Conservation (phyloP, 768 basidiomycete genomes). For the Auriscalpium microsporum region DNA sequence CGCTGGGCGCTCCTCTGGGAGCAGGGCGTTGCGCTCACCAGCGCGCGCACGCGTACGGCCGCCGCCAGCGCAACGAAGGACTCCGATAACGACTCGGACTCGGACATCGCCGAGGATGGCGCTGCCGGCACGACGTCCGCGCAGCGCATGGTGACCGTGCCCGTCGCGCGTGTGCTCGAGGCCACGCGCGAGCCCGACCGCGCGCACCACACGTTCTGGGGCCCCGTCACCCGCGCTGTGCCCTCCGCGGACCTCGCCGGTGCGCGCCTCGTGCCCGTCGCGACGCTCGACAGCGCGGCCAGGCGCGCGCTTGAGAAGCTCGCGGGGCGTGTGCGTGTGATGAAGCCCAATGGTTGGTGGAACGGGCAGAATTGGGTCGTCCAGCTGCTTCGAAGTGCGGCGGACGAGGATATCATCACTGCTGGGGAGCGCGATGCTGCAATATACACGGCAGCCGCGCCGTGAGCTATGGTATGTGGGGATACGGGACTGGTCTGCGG, state of each 20-base stretch:
- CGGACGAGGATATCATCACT: slow-evolving; percentile 13
- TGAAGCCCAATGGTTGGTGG: slow-evolving; percentile 17
- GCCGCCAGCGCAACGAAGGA: no score
- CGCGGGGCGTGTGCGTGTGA: slow-evolving; percentile 10
- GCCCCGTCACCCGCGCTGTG: slow-evolving; percentile 9
- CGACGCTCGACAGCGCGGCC: slow-evolving; percentile 4
- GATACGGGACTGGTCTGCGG: no score
- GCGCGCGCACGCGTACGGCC: no score
- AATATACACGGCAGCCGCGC: slow-evolving; percentile 12
- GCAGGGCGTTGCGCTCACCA: not conserved
- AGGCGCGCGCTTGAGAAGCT: slow-evolving; percentile 11
- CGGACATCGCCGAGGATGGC: not conserved
- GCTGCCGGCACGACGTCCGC: slow-evolving; percentile 1
- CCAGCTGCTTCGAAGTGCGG: slow-evolving; percentile 12
- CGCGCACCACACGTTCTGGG: slow-evolving; percentile 12
- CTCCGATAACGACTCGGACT: not conserved
- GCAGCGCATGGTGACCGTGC: slow-evolving; percentile 1
- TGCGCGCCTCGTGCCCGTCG: slow-evolving; percentile 9
- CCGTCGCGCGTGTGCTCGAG: slow-evolving; percentile 4
- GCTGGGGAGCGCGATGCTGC: slow-evolving; percentile 10
- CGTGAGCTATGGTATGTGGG: not conserved
- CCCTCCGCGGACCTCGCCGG: slow-evolving; percentile 3
- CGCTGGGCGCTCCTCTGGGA: slow-evolving; percentile 13
- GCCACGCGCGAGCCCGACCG: slow-evolving; percentile 1
- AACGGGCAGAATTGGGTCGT: slow-evolving; percentile 17